These are phyloP conservation scores for Cornus controversa DNA, from an alignment of 148 eudicot genomes.

Conservation along the genomic window DNA sequence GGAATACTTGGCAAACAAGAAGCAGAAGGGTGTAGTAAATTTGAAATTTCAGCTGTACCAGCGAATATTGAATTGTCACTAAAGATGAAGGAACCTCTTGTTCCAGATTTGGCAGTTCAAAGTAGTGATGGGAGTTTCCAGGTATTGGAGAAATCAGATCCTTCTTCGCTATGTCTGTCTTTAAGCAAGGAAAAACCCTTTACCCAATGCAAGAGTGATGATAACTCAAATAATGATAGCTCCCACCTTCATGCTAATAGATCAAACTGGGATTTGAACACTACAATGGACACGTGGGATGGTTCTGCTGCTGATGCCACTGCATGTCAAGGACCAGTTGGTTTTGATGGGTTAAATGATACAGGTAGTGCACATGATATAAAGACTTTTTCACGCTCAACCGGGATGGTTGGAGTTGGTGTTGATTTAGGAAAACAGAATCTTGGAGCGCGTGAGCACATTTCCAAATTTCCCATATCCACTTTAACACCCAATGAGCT, in stretches of 20 bases:
- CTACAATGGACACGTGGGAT: slow-evolving; percentile 45
- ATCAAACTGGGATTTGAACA: slow-evolving; percentile 48
- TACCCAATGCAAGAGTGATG: neutral
- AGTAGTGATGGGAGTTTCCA: neutral
- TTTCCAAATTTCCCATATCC: slow-evolving; percentile 11
- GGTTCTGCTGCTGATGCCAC: slow-evolving; percentile 21
- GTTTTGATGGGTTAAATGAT: slow-evolving; percentile 6
- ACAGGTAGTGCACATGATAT: neutral
- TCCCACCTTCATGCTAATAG: slow-evolving; percentile 19
- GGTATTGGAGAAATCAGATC: slow-evolving; percentile 15
- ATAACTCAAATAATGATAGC: neutral
- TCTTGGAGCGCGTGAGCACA: slow-evolving; percentile 1
- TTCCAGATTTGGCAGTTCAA: slow-evolving; percentile 10
- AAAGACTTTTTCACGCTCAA: slow-evolving; percentile 11
- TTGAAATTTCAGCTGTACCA: slow-evolving; percentile 10
- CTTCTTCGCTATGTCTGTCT: slow-evolving; percentile 19
- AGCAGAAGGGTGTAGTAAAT: neutral
- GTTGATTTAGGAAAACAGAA: slow-evolving; percentile 24
- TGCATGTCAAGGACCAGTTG: slow-evolving; percentile 10
- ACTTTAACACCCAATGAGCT: neutral
- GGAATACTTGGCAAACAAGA: slow-evolving; percentile 3
- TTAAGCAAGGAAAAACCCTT: slow-evolving; percentile 8
- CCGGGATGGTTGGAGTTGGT: neutral
- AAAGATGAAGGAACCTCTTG: slow-evolving; percentile 15
- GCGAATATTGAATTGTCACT: slow-evolving; percentile 21